Base-by-base conservation (phyloP, 2,329 filamentous ascomycete species). In the Coniochaeta sp. region DNA sequence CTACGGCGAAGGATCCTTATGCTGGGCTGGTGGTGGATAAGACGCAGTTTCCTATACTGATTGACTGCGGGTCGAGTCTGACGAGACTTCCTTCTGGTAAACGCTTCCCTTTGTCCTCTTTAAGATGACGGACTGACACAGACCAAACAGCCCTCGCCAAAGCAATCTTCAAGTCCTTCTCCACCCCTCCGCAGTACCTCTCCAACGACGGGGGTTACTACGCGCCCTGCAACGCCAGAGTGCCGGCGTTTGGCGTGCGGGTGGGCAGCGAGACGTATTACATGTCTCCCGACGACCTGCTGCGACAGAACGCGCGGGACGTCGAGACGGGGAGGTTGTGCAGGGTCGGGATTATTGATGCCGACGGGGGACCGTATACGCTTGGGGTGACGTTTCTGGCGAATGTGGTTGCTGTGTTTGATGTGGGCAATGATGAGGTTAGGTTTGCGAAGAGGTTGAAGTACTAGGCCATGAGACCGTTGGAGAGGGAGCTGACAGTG, bases 371-470 rank as follows among this genome's bases (percentile, higher is more conserved):
- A 4, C 61, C 61, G 1, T 58, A 61, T 24, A 51, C 62, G 2
- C 53, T 67, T 24, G 64, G 63, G 0, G 59, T 63, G 4, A 58
- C 61, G 1, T 65, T 64, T 27, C 42, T 67, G 50, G 58, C 59
- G 7, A 63, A 60, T 33, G 56, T 67, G 0, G 58, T 66, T 8
- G 61, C 63, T 5, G 64, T 67, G 1, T 66, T 67, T 33, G 64
- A 66, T 31, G 56, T 66, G 0, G 62, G 60, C 1, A 54, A 58
- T 3, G 54, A 52, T 0, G 61, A 65, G 55, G 65, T 67, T 60
- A 53, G 63, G 24, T 67, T 67, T 50, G 63, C 63, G 3, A 49
- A 54, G 4, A 52, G 60, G 48, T 54, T 33, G 4, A 52, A 52
- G 42, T 62, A 62, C 40, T 61, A 30, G 49, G 35, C 3, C 9